Evolutionary conservation across 2,329 filamentous ascomycete genomes (phyloP), one percentile per base, ranked within the genome.

Genomic region (Fusarium sp.): DNA sequence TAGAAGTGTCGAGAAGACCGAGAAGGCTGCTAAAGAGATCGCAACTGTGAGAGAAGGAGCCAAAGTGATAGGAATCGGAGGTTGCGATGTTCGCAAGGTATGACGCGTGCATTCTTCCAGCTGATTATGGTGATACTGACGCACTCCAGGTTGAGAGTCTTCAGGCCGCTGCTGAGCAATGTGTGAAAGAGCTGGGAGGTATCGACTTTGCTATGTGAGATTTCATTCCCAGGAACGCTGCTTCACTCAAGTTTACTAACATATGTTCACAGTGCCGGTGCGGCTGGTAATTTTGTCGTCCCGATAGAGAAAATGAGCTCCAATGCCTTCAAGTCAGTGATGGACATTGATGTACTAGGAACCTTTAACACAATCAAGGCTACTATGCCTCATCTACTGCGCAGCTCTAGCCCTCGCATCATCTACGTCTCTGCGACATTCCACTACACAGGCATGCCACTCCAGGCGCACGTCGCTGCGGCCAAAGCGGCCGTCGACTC

Each of bases 281-380:
- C 96, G 16, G 96, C 96, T 20, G 96, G 96, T 63, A 99, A 99
- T 81, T 99, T 98, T 81, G 86, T 99, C 24, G 92, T 94, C 1
- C 92, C 95, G 7, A 91, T 98, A 65, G 88, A 91, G 43, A 91
- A 91, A 68, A 88, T 98, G 52, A 94, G 90, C 43, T 83, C 92
- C 63, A 98, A 98, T 78, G 96, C 93, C 6, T 97, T 99, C 89
- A 97, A 95, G 81, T 87, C 93, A 0, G 96, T 99, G 71, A 95
- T 98, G 76, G 96, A 98, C 67, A 99, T 99, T 77, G 96, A 98
- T 79, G 91, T 97, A 5, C 81, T 98, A 38, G 96, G 96, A 32
- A 97, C 93, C 18, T 99, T 92, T 83, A 97, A 98, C 83, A 97
- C 94, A 5, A 86, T 97, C 77, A 98, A 98, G 83, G 94, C 95